Evolutionary conservation across 1,284 basidiomycete species (phyloP).

Genomic region (Vanrija pseudolonga): DNA sequence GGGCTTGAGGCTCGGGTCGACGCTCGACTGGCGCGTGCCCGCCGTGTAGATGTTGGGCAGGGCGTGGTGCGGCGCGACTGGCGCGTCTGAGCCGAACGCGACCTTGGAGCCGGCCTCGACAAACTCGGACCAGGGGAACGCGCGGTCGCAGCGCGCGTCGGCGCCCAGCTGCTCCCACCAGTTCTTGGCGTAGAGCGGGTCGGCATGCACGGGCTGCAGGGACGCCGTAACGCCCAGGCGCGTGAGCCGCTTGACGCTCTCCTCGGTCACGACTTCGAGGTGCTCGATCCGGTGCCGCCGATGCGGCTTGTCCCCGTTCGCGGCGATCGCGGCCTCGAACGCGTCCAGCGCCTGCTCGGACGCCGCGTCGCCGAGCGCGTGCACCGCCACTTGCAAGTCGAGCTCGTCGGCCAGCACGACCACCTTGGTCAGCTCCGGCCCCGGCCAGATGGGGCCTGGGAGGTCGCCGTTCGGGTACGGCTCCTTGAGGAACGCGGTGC

Average conservation of each 20-base stretch:
- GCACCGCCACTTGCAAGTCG: constrained; percentile 32
- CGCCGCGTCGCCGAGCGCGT: constrained; percentile 39
- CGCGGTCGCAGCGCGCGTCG: constrained; percentile 28
- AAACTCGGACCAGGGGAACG: constrained; percentile 33
- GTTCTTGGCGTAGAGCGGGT: constrained; percentile 29
- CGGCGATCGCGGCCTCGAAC: constrained; percentile 22
- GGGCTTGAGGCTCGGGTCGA: constrained; percentile 18
- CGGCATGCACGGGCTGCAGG: constrained; percentile 37
- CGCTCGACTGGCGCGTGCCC: constrained; percentile 24
- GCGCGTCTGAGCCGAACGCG: constrained; percentile 34
- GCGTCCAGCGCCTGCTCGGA: constrained; percentile 31
- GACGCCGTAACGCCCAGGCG: constrained; percentile 28
- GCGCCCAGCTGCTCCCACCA: constrained; percentile 24
- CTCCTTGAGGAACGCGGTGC: constrained; percentile 32
- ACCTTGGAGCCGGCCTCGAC: constrained; percentile 19
- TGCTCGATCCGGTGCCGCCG: constrained; percentile 34
- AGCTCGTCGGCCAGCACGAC: constrained; percentile 26
- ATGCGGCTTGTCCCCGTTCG: constrained; percentile 16
- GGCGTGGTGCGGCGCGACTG: constrained; percentile 27
- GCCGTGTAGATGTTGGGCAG: constrained; percentile 33
- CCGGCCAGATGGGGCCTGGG: constrained; percentile 33
- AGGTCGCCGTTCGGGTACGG: constrained; percentile 26
- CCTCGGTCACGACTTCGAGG: constrained; percentile 25
- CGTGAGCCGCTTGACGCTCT: constrained; percentile 25
- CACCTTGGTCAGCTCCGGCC: constrained; percentile 21